Evolutionary conservation across 768 basidiomycete genomes (phyloP).

Genomic region (Podaxis rugospora): DNA sequence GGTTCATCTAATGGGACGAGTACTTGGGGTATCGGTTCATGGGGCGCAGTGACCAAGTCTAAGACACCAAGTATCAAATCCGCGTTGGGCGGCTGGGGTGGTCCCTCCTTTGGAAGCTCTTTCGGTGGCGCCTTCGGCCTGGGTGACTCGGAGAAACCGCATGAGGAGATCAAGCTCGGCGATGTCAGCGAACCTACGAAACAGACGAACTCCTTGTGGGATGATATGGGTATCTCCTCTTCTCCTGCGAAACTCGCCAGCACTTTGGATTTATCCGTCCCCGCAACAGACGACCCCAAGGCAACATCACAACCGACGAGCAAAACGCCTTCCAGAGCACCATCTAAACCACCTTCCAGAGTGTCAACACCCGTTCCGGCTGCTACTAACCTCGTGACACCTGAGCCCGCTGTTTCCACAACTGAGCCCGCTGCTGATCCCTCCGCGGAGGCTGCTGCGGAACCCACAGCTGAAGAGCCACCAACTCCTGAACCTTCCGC

Average conservation of each 20-base stretch:
- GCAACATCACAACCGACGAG: background rate
- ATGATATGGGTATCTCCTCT: background rate
- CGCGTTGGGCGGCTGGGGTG: background rate
- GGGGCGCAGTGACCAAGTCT: constrained; percentile 8
- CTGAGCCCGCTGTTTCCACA: background rate
- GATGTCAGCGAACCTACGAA: background rate
- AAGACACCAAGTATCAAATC: constrained; percentile 1
- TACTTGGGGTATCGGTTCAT: background rate
- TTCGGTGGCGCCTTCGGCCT: background rate
- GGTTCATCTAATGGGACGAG: background rate
- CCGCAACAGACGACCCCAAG: background rate
- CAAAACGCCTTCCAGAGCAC: background rate
- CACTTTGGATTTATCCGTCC: background rate
- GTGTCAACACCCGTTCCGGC: background rate
- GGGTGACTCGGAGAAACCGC: background rate
- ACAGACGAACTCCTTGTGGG: background rate
- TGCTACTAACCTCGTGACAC: background rate
- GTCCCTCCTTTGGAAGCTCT: constrained; percentile 5
- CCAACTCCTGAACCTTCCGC: background rate
- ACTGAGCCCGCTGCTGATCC: background rate
- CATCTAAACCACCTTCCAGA: background rate
- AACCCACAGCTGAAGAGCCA: background rate
- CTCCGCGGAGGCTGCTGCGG: background rate
- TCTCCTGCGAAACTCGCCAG: background rate
- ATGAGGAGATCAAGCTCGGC: constrained; percentile 4